Conservation (phyloP, 2,329 filamentous ascomycete genomes). For the Mycosphaerelloides madeirae region DNA sequence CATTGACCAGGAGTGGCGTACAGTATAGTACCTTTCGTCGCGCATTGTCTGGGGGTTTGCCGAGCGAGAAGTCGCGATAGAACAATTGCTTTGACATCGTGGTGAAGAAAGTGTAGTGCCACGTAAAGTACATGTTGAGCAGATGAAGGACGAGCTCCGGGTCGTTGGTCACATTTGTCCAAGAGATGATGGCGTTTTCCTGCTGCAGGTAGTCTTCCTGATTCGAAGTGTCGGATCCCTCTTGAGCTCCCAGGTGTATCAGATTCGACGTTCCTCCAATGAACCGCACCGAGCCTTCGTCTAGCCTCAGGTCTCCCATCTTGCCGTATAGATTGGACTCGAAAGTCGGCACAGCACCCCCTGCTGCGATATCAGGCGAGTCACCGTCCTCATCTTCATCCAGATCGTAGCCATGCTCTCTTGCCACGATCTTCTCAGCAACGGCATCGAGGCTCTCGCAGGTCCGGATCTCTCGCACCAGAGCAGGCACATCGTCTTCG, state of each 20-base stretch:
- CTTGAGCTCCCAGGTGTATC: constrained; percentile 64
- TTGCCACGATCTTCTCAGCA: constrained; percentile 54
- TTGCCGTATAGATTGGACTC: constrained; percentile 84
- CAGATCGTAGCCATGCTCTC: constrained; percentile 46
- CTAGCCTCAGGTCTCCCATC: constrained; percentile 85
- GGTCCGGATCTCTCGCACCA: constrained; percentile 82
- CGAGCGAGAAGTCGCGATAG: constrained; percentile 74
- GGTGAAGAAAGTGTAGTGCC: constrained; percentile 96
- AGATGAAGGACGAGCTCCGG: constrained; percentile 75
- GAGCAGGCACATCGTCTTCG: constrained; percentile 74
- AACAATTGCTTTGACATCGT: constrained; percentile 83
- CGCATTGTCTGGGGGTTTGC: constrained; percentile 52
- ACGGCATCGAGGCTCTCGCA: constrained; percentile 70
- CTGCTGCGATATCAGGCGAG: constrained; percentile 28
- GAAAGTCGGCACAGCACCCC: constrained; percentile 41
- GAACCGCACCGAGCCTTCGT: constrained; percentile 82
- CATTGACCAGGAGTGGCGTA: constrained; percentile 83
- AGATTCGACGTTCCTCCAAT: constrained; percentile 93
- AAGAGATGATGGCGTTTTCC: constrained; percentile 71
- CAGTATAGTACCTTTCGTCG: constrained; percentile 66
- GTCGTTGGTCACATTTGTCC: constrained; percentile 82
- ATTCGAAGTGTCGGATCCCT: constrained; percentile 33
- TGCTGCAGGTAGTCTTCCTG: constrained; percentile 47
- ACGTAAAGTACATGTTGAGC: constrained; percentile 96
- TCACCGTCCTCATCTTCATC: constrained; percentile 41